Evolutionary conservation across 352 stramenopile genomes (phyloP), one percentile per base, ranked within the genome.

Genomic region (Halophytophthora polymorphica): DNA sequence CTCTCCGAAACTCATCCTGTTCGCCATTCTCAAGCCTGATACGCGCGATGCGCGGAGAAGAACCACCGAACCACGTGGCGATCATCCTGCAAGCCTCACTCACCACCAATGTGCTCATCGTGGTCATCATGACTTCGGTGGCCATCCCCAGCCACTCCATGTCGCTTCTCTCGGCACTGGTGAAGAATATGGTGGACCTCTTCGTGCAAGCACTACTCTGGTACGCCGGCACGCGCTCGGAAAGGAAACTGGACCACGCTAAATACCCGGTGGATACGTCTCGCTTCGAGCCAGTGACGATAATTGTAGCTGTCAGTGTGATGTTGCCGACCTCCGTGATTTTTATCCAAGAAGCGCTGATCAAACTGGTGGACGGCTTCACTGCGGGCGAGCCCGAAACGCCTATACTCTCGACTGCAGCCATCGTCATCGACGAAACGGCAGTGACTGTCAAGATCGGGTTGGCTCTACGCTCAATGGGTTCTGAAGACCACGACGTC

Each of bases 151-250:
- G 86, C 29, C 62, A 88, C 15, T 97, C 87, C 41, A 73, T 98
- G 38, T 91, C 87, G 13, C 72, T 98, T 29, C 73, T 98, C 41
- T 96, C 90, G 1, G 85, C 93, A 1, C 65, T 97, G 28, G 71
- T 97, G 4, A 91, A 98, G 63, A 95, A 87, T 46, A 85, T 96
- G 62, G 74, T 98, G 18, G 93, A 98, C 56, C 83, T 98, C 21
- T 84, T 97, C 25, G 90, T 89, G 4, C 90, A 97, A 57, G 71
- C 86, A 0, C 73, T 98, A 22, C 66, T 98, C 2, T 86, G 80
- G 49, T 97, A 95, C 64, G 91, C 90, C 6, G 90, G 95, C 56
- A 87, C 86, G n/a, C 75, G 70, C 23, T 83, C 59, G 0, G 74
- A 64, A 11, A 88, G 86, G 63, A 83, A 86, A 48, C 80, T 80